Conservation (phyloP, 345 rosid species). For the Eucalyptus paniculata region DNA sequence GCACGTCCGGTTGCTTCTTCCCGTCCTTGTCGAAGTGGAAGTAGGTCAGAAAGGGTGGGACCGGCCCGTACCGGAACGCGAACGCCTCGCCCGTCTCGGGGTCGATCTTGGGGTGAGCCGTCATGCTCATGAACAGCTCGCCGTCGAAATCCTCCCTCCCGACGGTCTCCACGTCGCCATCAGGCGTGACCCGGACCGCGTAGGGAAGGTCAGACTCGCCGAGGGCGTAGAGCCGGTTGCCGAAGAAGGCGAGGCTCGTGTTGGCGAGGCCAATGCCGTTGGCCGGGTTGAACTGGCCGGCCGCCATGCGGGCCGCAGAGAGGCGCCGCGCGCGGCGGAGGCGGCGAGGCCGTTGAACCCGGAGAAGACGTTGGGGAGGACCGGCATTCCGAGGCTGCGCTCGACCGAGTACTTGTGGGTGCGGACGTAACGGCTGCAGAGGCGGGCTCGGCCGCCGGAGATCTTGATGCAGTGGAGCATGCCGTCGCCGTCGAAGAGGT, state of each 20-base stretch:
- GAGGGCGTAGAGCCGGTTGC: conserved; percentile 33
- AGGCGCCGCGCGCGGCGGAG: conserved; percentile 57
- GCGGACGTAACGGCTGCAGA: conserved; percentile 49
- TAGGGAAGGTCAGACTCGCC: conserved; percentile 61
- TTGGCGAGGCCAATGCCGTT: conserved; percentile 49
- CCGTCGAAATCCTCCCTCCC: conserved; percentile 44
- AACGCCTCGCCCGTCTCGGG: conserved; percentile 40
- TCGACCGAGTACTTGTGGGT: conserved; percentile 38
- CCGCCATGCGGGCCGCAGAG: conserved; percentile 15
- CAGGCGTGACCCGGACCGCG: conserved; percentile 16
- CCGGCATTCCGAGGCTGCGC: conserved; percentile 17
- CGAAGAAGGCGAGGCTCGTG: conserved; percentile 41
- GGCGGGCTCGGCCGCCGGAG: conserved; percentile 22
- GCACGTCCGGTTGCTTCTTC: conserved; percentile 40
- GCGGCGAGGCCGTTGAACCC: conserved; percentile 48
- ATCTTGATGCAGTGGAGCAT: conserved; percentile 52
- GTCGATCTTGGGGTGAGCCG: conserved; percentile 55
- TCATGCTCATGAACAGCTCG: conserved; percentile 46
- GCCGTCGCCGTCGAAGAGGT: conserved; percentile 60
- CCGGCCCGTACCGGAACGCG: conserved; percentile 44
- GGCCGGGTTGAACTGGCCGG: conserved; percentile 45
- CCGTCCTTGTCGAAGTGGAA: conserved; percentile 31
- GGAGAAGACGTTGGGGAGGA: conserved; percentile 42
- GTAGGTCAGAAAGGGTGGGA: conserved; percentile 49
- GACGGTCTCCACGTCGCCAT: conserved; percentile 32